Base-by-base conservation (phyloP, 805 yeast species). In the Candida morakotiae region DNA sequence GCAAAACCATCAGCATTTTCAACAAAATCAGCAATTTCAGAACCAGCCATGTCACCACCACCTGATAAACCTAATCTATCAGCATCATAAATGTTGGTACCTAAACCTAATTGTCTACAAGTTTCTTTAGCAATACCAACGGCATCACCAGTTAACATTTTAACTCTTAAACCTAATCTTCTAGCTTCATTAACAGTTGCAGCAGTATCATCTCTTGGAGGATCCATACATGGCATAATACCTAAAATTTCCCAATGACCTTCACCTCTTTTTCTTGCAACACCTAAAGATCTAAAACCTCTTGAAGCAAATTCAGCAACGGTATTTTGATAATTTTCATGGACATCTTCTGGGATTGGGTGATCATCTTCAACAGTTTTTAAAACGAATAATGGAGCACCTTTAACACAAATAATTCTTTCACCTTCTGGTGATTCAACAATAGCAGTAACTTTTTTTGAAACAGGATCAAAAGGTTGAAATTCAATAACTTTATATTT, bases 141-240 rank as follows among this genome's bases (percentile, higher is more conserved):
- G 68, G 96, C 96, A 75, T 88, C 96, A 81, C 96, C 96, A 73
- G 96, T 88, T 68, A 88, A 81, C 96, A 88, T 88, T 83, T 88
- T 88, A 56, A 88, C 93, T 73, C 93, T 82, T 63, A 88, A 79
- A 80, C 96, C 96, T 61, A 88, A 79, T 53, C 72, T 60, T 74
- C 84, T 81, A 56, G 96, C 96, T 73, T 88, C 96, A 68, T 75
- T 67, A 64, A 88, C 93, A 64, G 96, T 88, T 61, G 81, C 80
- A 58, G 94, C 95, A 75, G 96, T 88, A 71, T 88, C 96, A 73
- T 88, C 95, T 81, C 96, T 85, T 73, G 96, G 96, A 61, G 96
- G 96, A 73, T 88, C 96, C 89, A 86, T 84, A 75, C 95, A 87
- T 69, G 96, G 96, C 96, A 88, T 87, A 67, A 88, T 89, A 67